Percentiles rank a stretch among this genome's conserved stretches.
These are phyloP conservation scores for Fusarium decemcellulare DNA, from an alignment of 2,329 filamentous ascomycete species.

Conservation along the genomic window DNA sequence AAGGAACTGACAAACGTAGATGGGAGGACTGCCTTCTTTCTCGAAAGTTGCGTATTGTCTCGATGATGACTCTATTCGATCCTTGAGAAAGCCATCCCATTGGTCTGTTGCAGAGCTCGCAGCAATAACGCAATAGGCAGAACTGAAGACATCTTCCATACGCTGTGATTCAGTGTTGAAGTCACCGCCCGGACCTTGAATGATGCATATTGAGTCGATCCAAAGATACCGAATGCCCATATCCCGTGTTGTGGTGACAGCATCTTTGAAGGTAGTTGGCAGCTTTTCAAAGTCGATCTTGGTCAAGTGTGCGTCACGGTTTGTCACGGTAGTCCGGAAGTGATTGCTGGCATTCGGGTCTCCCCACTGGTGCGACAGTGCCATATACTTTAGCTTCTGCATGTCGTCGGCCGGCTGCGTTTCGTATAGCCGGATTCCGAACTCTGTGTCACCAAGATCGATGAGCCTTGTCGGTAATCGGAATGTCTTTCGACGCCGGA, in stretches of 20 bases:
- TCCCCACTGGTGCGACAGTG: slow-evolving; percentile 17
- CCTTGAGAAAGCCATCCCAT: neutral
- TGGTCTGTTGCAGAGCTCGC: neutral
- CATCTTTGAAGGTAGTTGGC: neutral
- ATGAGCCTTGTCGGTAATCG: slow-evolving; percentile 11
- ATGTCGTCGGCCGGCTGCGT: neutral
- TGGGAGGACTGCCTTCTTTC: neutral
- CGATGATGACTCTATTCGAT: neutral
- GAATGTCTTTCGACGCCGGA: neutral
- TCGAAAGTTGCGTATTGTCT: neutral
- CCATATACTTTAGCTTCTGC: slow-evolving; percentile 3
- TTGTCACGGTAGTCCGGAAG: slow-evolving; percentile 3
- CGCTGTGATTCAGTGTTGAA: neutral
- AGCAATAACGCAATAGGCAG: neutral
- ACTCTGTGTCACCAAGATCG: neutral
- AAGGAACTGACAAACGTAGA: neutral
- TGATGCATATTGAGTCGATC: neutral
- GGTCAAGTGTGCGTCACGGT: neutral
- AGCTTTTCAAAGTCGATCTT: neutral
- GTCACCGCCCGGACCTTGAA: neutral
- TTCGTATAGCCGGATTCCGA: neutral
- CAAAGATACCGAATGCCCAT: neutral
- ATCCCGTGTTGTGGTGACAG: neutral
- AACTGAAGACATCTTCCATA: neutral
- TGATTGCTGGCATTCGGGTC: neutral